Evolutionary conservation across 2,329 filamentous ascomycete genomes (phyloP).

Genomic region (Xylaria sp.): DNA sequence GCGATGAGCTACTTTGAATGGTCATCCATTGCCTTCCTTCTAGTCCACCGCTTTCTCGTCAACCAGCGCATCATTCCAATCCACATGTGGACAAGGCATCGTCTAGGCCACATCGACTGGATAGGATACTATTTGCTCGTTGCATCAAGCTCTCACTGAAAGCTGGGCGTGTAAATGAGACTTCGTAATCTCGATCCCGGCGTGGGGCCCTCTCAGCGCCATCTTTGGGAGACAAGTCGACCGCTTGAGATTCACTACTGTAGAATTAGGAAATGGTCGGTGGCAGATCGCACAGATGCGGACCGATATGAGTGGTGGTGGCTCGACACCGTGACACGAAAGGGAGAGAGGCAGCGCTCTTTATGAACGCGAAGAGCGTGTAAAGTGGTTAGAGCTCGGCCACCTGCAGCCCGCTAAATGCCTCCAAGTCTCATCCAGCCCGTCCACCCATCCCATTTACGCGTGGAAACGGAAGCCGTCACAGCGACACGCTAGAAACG

Average conservation of each 20-base stretch:
- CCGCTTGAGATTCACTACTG: slow-evolving; percentile 7
- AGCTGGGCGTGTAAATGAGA: slow-evolving; percentile 15
- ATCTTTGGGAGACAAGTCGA: slow-evolving; percentile 20
- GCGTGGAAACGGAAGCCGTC: slow-evolving; percentile 45
- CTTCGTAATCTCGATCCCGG: slow-evolving; percentile 5
- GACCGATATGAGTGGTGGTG: slow-evolving; percentile 1
- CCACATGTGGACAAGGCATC: background rate
- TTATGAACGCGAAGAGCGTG: slow-evolving; percentile 46
- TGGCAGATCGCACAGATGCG: slow-evolving; percentile 5
- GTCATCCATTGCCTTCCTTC: slow-evolving; percentile 2
- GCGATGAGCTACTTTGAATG: slow-evolving; percentile 7
- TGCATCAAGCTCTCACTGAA: slow-evolving; percentile 30
- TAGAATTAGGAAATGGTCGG: slow-evolving; percentile 14
- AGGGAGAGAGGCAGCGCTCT: slow-evolving; percentile 39
- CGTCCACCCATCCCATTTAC: slow-evolving; percentile 36
- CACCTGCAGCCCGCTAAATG: slow-evolving; percentile 35
- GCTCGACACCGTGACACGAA: slow-evolving; percentile 10
- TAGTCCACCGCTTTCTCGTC: background rate
- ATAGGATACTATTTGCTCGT: slow-evolving; percentile 8
- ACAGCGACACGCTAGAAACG: slow-evolving; percentile 19
- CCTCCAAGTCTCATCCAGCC: slow-evolving; percentile 1
- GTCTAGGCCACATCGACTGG: slow-evolving; percentile 17
- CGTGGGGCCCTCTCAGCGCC: slow-evolving; percentile 15
- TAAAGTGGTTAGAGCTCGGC: slow-evolving; percentile 17
- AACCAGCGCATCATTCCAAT: slow-evolving; percentile 6